A percentile compares a stretch with the other conserved stretches of the same genome.
Conservation (phyloP, 148 eudicot species). For the Cornus suecica region DNA sequence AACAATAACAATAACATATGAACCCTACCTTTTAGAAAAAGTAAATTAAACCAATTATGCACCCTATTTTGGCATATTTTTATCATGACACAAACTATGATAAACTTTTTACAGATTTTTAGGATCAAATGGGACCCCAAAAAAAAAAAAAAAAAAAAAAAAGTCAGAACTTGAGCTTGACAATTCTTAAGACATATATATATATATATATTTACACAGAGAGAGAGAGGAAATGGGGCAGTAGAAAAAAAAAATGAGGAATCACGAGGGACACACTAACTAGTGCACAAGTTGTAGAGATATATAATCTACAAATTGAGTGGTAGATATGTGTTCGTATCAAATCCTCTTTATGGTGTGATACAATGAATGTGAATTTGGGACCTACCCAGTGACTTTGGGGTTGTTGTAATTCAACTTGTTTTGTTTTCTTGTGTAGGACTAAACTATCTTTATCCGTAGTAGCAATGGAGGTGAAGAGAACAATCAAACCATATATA, state of each 20-base stretch:
- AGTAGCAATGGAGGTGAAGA: neutral
- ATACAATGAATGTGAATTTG: neutral
- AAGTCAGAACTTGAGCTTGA: neutral
- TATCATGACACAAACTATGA: neutral
- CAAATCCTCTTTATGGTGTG: slow-evolving; percentile 1
- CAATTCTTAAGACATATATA: neutral
- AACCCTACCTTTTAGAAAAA: too few relatives aligned
- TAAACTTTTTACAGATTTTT: neutral
- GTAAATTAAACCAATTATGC: too few relatives aligned
- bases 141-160: neutral
- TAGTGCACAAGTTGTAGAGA: neutral
- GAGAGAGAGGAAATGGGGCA: too few relatives aligned
- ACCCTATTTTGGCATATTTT: neutral
- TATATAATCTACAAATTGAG: slow-evolving; percentile 10
- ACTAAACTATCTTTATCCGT: neutral
- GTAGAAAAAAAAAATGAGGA: neutral
- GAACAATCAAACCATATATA: neutral
- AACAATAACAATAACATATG: too few relatives aligned
- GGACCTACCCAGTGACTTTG: slow-evolving; percentile 6
- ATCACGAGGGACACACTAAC: neutral
- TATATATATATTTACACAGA: too few relatives aligned
- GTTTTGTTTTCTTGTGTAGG: slow-evolving; percentile 16
- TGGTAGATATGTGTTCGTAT: slow-evolving; percentile 7
- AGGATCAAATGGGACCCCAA: neutral
- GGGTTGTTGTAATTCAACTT: neutral